A percentile compares a stretch with the other conserved stretches of the same genome.
Conservation (phyloP, 2,329 filamentous ascomycete genomes). For the Simplicillium sp. region DNA sequence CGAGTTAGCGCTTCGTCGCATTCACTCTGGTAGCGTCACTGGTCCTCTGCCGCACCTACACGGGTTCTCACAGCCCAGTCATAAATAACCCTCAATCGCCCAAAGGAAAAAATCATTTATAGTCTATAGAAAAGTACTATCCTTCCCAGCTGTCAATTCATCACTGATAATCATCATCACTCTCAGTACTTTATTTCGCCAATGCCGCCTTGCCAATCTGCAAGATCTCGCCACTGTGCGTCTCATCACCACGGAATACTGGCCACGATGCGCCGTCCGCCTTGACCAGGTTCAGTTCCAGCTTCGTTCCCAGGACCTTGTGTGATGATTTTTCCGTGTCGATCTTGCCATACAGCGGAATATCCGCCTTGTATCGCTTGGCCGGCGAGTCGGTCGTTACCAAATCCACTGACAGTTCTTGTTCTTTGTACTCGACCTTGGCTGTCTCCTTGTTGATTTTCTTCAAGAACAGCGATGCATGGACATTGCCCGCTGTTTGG, state of each 20-base stretch:
- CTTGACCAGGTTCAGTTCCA: conserved; percentile 67
- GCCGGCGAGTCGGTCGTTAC: conserved; percentile 67
- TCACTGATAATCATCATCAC: not conserved
- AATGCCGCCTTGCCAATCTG: conserved; percentile 66
- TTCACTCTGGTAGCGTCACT: no score
- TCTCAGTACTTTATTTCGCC: not conserved
- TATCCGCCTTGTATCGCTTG: conserved; percentile 68
- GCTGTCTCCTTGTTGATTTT: conserved; percentile 83
- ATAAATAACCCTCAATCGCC: no score
- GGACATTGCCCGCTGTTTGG: conserved; percentile 77
- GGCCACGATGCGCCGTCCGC: conserved; percentile 76
- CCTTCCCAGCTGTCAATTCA: not conserved
- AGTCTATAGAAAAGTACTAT: no score
- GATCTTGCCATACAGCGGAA: conserved; percentile 70
- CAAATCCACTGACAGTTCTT: conserved; percentile 65
- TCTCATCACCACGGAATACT: conserved; percentile 70
- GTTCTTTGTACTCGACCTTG: conserved; percentile 57
- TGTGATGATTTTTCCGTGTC: conserved; percentile 65
- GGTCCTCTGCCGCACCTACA: no score
- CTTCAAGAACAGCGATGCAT: conserved; percentile 89
- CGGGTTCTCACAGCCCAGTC: no score
- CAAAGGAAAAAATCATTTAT: no score
- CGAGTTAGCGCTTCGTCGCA: no score
- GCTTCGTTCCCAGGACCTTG: conserved; percentile 80
- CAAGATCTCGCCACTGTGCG: conserved; percentile 63